These are phyloP conservation scores for Blastobotrys aristatus DNA, from an alignment of 1,139 yeast species.

Conservation along the genomic window DNA sequence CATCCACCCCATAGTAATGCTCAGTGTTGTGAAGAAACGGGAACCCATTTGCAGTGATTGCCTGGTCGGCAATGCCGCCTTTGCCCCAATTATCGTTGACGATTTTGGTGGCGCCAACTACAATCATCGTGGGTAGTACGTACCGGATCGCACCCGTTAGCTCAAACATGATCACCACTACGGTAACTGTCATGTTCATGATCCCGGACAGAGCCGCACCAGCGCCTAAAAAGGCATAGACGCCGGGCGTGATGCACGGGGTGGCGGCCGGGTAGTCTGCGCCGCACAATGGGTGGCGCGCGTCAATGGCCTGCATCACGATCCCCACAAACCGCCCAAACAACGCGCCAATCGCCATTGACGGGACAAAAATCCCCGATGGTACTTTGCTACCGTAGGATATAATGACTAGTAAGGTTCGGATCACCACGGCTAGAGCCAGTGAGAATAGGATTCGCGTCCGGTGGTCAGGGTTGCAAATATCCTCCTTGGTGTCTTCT, in stretches of 20 bases:
- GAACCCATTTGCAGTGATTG: constrained; percentile 82
- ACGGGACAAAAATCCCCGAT: constrained; percentile 93
- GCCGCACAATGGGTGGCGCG: constrained; percentile 38
- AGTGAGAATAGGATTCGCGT: constrained; percentile 44
- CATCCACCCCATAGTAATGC: constrained; percentile 49
- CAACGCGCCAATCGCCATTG: constrained; percentile 95
- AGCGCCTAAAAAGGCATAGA: constrained; percentile 94
- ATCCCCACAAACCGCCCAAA: constrained; percentile 85
- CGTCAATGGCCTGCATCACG: constrained; percentile 54
- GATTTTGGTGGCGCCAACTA: constrained; percentile 82
- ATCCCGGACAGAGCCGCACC: constrained; percentile 95
- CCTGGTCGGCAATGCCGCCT: constrained; percentile 92
- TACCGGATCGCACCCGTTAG: constrained; percentile 91
- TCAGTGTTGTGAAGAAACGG: constrained; percentile 80
- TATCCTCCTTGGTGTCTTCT: constrained; percentile 28
- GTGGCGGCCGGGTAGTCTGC: constrained; percentile 43
- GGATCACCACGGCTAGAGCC: constrained; percentile 62
- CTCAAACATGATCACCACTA: constrained; percentile 96
- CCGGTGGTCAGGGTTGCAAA: constrained; percentile 27
- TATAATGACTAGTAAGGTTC: constrained; percentile 68
- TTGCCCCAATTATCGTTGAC: constrained; percentile 72
- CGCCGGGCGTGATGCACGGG: constrained; percentile 80
- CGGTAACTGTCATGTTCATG: constrained; percentile 87
- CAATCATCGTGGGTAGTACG: constrained; percentile 94
- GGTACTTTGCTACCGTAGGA: constrained; percentile 93